Evolutionary conservation across 345 rosid genomes (phyloP).

Genomic region (Lepidium aucheri): DNA sequence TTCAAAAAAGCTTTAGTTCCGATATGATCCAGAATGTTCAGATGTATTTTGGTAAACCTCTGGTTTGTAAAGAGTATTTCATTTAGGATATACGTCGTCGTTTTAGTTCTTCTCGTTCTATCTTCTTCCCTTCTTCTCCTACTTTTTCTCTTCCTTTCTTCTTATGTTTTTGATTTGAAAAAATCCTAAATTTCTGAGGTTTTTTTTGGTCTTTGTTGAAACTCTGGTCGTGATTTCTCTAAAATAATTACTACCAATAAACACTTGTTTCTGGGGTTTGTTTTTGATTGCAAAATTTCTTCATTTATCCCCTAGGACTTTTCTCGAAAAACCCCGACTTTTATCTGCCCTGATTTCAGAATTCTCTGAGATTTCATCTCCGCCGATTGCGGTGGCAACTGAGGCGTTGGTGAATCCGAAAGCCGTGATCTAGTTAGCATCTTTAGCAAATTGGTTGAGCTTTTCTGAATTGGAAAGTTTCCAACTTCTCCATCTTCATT

Average conservation of each 20-base stretch:
- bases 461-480: conserved; percentile 25
- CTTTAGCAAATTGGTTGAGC: conserved; percentile 24
- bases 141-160: too few species aligned
- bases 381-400: not conserved
- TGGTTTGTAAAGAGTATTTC: too few species aligned
- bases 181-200: too few species aligned
- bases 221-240: too few species aligned
- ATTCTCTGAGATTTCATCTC: conserved; percentile 22
- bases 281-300: conserved; percentile 10
- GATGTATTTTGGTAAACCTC: conserved; percentile 31
- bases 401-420: conserved; percentile 27
- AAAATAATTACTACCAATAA: too few species aligned
- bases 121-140: too few species aligned
- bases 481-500: conserved; percentile 32
- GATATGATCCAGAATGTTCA: not conserved
- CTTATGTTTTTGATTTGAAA: too few species aligned
- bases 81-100: too few species aligned
- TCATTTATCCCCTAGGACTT: conserved; percentile 29
- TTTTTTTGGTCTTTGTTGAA: too few species aligned
- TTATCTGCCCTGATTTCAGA: conserved; percentile 19
- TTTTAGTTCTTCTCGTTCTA: too few species aligned
- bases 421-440: conserved; percentile 30
- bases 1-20: not conserved
- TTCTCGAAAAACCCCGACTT: conserved; percentile 30
- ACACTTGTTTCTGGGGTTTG: too few species aligned